phyloP scores from a whole-genome alignment of 306 rosid species.

The Prunus padus region DNA sequence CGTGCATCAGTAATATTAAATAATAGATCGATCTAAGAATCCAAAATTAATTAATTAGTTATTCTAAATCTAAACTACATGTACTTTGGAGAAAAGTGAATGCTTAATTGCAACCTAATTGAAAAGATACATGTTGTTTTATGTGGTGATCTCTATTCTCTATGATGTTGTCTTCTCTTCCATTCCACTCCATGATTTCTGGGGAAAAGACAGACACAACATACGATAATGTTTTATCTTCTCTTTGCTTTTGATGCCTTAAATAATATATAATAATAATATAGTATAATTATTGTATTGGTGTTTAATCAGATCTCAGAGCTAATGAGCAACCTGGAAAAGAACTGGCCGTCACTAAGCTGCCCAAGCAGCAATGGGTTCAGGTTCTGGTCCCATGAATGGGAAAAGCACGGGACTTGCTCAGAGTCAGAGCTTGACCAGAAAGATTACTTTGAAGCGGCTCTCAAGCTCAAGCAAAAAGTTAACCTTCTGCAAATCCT shows the following conservation, averaged over 20 bases:
- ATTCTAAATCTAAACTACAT: too few species aligned
- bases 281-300: too few species aligned
- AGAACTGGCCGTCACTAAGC: constrained; percentile 76
- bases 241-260: neutral
- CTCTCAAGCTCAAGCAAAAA: constrained; percentile 58
- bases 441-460: constrained; percentile 57
- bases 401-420: constrained; percentile 94
- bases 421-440: constrained; percentile 66
- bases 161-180: neutral
- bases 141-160: neutral
- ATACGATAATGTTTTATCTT: too few species aligned
- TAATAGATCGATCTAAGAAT: too few species aligned
- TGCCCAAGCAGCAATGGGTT: constrained; percentile 83
- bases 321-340: constrained; percentile 40
- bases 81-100: neutral
- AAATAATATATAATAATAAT: neutral
- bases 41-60: too few species aligned
- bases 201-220: neutral
- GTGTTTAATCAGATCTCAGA: constrained; percentile 48
- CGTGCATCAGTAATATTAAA: too few species aligned
- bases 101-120: neutral
- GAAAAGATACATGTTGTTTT: neutral
- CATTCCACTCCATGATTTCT: neutral
- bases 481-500: constrained; percentile 55
- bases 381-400: constrained; percentile 86